Conservation (phyloP, 1,139 yeast genomes). For the Kodamaea suecica region DNA sequence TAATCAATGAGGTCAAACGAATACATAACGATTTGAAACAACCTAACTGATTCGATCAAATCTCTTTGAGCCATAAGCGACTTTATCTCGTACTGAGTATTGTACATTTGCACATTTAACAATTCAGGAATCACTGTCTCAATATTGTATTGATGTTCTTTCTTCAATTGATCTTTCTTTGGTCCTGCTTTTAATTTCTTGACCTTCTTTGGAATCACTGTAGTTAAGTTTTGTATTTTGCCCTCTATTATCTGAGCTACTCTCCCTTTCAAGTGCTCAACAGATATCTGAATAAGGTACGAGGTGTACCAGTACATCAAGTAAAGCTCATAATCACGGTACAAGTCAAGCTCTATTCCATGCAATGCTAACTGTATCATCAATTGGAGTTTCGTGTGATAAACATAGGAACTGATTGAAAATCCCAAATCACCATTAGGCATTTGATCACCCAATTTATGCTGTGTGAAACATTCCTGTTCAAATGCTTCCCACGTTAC, state of each 20-base stretch:
- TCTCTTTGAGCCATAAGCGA: constrained; percentile 28
- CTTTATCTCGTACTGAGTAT: constrained; percentile 17
- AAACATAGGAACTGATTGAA: constrained; percentile 69
- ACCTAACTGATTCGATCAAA: constrained; percentile 26
- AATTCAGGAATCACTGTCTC: constrained; percentile 24
- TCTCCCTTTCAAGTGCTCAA: constrained; percentile 51
- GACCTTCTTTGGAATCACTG: constrained; percentile 49
- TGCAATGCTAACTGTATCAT: constrained; percentile 72
- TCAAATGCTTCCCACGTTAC: constrained; percentile 60
- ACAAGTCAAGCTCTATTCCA: constrained; percentile 76
- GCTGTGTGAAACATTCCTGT: constrained; percentile 31
- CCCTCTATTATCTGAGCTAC: constrained; percentile 34
- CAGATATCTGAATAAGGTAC: constrained; percentile 47
- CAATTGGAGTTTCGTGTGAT: constrained; percentile 56
- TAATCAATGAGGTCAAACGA: constrained; percentile 26
- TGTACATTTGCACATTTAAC: constrained; percentile 17
- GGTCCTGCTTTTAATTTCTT: constrained; percentile 34
- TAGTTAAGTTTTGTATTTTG: constrained; percentile 35
- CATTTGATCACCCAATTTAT: constrained; percentile 33
- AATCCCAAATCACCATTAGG: constrained; percentile 28
- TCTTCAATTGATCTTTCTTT: constrained; percentile 35
- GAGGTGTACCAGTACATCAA: constrained; percentile 67
- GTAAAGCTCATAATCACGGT: constrained; percentile 67
- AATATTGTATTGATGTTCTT: constrained; percentile 13
- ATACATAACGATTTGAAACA: constrained; percentile 23